A percentile compares a stretch with the other conserved stretches of the same genome.
These are phyloP conservation scores for Cordyceps militaris DNA, from an alignment of 2,329 filamentous ascomycete species.

Conservation along the genomic window DNA sequence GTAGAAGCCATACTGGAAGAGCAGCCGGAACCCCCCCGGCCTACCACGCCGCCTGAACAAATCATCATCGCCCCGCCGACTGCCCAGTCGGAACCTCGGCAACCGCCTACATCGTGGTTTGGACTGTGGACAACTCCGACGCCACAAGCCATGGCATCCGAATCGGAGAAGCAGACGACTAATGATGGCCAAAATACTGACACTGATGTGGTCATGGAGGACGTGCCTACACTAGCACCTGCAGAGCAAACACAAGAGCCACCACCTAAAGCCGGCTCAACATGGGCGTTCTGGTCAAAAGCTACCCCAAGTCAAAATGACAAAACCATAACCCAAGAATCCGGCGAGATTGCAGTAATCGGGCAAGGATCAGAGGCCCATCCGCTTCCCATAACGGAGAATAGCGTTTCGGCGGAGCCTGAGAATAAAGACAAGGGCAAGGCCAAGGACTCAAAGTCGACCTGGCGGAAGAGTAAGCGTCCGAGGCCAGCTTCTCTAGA, in stretches of 20 bases:
- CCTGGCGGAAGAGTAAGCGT: constrained; percentile 38
- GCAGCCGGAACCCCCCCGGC: constrained; percentile 12
- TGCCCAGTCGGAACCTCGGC: constrained; percentile 15
- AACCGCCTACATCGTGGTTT: constrained; percentile 31
- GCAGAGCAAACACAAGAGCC: constrained; percentile 26
- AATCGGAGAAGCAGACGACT: constrained; percentile 14
- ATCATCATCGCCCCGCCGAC: constrained; percentile 7
- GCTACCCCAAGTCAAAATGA: constrained; percentile 37
- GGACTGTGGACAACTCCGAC: constrained; percentile 29
- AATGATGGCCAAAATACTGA: constrained; percentile 21
- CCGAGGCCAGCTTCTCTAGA: constrained; percentile 42
- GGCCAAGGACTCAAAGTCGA: constrained; percentile 28
- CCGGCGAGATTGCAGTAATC: constrained; percentile 50
- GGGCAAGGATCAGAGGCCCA: constrained; percentile 51
- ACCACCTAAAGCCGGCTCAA: constrained; percentile 50
- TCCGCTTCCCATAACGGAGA: constrained; percentile 39
- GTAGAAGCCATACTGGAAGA: constrained; percentile 2
- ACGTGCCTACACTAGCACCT: constrained; percentile 23
- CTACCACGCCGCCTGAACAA: constrained; percentile 20
- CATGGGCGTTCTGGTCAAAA: constrained; percentile 77
- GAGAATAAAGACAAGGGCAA: constrained; percentile 25
- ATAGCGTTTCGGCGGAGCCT: constrained; percentile 31
- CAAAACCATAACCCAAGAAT: constrained; percentile 30
- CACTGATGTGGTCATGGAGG: constrained; percentile 37
- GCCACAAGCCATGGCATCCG: constrained; percentile 13